Percentiles rank a stretch among this genome's conserved stretches.
Evolutionary conservation across 768 basidiomycete species (phyloP).

Genomic region (Mycena albidolilacea): DNA sequence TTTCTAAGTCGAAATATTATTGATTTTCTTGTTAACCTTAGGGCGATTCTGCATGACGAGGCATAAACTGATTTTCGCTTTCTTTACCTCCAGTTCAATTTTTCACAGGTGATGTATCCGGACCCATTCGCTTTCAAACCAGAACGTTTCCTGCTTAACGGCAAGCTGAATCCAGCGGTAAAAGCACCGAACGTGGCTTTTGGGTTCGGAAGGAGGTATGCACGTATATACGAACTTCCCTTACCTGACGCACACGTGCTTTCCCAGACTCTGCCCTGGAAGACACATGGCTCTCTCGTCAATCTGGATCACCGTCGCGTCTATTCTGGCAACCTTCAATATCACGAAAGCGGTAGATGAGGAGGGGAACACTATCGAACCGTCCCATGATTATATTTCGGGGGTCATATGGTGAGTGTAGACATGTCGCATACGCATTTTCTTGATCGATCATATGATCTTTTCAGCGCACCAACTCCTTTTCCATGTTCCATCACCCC

Average conservation of each 20-base stretch:
- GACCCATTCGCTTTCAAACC: slow-evolving; percentile 55
- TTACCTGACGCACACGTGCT: background rate
- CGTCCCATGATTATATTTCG: slow-evolving; percentile 15
- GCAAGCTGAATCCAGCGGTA: slow-evolving; percentile 37
- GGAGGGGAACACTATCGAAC: slow-evolving; percentile 34
- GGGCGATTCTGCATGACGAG: slow-evolving; percentile 30
- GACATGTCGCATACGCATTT: too few species aligned
- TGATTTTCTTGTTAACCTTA: background rate
- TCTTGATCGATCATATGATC: background rate
- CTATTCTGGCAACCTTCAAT: slow-evolving; percentile 44
- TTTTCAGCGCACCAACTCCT: background rate
- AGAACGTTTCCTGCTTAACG: slow-evolving; percentile 54
- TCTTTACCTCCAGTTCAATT: background rate
- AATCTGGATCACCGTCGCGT: slow-evolving; percentile 30
- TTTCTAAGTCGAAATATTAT: background rate
- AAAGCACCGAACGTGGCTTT: slow-evolving; percentile 36
- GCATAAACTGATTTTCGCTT: background rate
- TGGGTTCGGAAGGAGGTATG: slow-evolving; percentile 41
- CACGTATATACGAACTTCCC: background rate
- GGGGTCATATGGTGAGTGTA: slow-evolving; percentile 1
- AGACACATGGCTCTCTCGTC: slow-evolving; percentile 20
- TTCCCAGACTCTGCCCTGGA: slow-evolving; percentile 10
- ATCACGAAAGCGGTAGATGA: slow-evolving; percentile 41
- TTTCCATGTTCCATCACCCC: background rate
- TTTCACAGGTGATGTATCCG: slow-evolving; percentile 45